Conservation (phyloP, 345 rosid genomes). For the Adansonia digitata region DNA sequence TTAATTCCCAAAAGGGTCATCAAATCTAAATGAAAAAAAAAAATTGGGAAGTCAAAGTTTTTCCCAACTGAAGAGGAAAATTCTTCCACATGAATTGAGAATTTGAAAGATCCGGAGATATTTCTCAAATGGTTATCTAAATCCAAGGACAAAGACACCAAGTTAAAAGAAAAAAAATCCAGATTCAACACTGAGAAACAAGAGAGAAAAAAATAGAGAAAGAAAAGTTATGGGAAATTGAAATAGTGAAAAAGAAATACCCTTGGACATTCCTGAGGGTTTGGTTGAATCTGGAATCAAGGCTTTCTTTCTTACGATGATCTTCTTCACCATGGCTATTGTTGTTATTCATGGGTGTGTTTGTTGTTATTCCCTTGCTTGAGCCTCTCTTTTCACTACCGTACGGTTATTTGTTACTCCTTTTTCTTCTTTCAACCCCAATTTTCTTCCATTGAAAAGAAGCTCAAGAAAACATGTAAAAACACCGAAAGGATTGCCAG, state of each 20-base stretch:
- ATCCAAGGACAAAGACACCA: conserved; percentile 7
- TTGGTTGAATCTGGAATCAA: conserved; percentile 84
- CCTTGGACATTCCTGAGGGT: conserved; percentile 91
- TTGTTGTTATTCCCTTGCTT: not conserved
- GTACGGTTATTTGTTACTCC: not conserved
- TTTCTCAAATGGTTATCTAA: conserved; percentile 11
- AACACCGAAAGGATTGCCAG: not conserved
- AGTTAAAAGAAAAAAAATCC: conserved; percentile 9
- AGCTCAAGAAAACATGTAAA: conserved; percentile 4
- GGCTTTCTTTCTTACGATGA: conserved; percentile 37
- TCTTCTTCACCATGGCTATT: conserved; percentile 9
- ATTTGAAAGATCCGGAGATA: conserved; percentile 15
- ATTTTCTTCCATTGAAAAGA: not conserved
- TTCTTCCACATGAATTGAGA: not conserved
- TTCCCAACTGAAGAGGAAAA: not conserved
- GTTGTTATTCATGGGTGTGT: conserved; percentile 32
- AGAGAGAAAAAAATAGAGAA: not conserved
- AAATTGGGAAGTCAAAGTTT: not conserved
- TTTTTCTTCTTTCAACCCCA: not conserved
- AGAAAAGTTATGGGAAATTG: not conserved
- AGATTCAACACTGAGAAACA: conserved; percentile 10
- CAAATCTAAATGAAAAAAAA: conserved; percentile 1
- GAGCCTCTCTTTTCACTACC: not conserved
- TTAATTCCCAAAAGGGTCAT: conserved; percentile 11
- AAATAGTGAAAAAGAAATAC: conserved; percentile 23